Base-by-base conservation (phyloP, 2,329 filamentous ascomycete genomes). In the Cordyceps farinosa region DNA sequence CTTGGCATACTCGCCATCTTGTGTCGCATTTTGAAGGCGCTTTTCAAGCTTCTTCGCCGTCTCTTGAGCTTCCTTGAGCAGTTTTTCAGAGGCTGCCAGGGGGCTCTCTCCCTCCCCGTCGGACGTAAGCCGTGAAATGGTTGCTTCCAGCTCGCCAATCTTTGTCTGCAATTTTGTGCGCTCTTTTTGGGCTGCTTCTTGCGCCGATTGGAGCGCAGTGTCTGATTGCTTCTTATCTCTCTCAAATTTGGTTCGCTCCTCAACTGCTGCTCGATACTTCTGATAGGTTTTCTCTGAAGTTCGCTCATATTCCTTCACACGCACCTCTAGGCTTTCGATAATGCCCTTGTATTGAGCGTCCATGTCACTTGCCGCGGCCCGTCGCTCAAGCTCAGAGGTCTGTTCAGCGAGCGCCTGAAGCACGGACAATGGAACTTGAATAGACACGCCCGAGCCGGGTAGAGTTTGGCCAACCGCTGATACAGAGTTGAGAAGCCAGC, bases 1-100 rank as follows among this genome's bases (percentile, higher is more conserved):
- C 59, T 84, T 81, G 13, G 80, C 76, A 68, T 87, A 90, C 1
- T 86, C 83, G 32, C 81, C 75, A 4, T 87, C 83, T 15, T 76
- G 77, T 34, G 82, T 74, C 4, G 78, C 72, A 5, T 77, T 74
- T 59, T 77, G 76, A 5, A 76, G 70, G 27, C 75, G 75, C 61
- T 73, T 74, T 45, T 80, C 78, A 4, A 82, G 73, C 15, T 76
- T 70, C 54, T 75, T 72, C 17, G 79, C 74, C 32, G 80, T 70
- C 5, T 77, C 67, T 57, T 71, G 69, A 3, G 71, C 66, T 53
- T 75, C 77, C n/a, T 74, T 76, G 9, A 81, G 68, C 48, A 73
- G 75, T 36, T 66, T 70, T 52, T 73, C 71, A 1, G 69, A 70
- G 30, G 64, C 69, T 13, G 69, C 70, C 3, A 74, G 62, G 1